Conservation (phyloP, 164 flowering plant species). For the Vitis cinerea region DNA sequence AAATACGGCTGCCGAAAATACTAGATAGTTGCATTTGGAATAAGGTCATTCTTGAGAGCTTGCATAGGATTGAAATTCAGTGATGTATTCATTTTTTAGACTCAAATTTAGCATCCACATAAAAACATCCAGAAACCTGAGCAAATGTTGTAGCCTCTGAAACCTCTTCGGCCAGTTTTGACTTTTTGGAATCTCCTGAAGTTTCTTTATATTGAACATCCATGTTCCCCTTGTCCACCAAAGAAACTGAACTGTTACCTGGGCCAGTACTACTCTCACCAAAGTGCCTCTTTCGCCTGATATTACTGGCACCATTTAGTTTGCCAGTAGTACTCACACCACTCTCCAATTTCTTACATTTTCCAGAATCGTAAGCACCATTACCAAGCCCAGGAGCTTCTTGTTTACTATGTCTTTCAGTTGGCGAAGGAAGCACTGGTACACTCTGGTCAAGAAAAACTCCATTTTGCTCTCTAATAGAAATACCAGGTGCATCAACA, state of each 20-base stretch:
- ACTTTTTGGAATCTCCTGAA: neutral
- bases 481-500: neutral
- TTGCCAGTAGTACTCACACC: neutral
- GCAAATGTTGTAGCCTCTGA: neutral
- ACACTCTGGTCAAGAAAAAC: neutral
- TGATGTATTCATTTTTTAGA: slow-evolving; percentile 3
- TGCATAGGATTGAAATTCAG: slow-evolving; percentile 20
- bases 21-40: neutral
- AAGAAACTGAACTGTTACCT: slow-evolving; percentile 8
- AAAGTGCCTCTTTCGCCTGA: slow-evolving; percentile 27
- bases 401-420: neutral
- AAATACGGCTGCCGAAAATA: neutral
- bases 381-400: slow-evolving; percentile 1
- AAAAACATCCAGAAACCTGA: slow-evolving; percentile 11
- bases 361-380: neutral
- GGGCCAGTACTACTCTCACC: slow-evolving; percentile 20
- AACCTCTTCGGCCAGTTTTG: slow-evolving; percentile 12
- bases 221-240: neutral
- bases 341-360: slow-evolving; percentile 3
- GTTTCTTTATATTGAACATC: neutral
- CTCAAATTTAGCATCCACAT: slow-evolving; percentile 14
- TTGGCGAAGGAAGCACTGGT: neutral
- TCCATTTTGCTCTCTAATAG: neutral
- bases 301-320: slow-evolving; percentile 13
- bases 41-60: slow-evolving; percentile 22